Percentiles rank a stretch among this genome's conserved stretches.
phyloP scores from a whole-genome alignment of 345 rosid genomes.

The Orychophragmus violaceus region DNA sequence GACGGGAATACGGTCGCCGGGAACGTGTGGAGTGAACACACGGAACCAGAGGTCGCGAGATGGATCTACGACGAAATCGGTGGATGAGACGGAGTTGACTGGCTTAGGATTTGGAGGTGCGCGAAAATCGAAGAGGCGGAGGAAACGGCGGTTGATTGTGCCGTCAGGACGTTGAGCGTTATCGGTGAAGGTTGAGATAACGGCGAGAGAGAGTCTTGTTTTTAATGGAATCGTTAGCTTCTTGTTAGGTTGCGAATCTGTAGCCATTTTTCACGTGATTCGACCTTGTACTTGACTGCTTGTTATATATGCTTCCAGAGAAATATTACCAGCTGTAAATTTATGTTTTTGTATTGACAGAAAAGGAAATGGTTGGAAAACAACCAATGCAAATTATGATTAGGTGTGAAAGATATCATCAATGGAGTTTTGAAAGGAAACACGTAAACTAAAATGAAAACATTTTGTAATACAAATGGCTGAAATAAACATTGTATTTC shows the following conservation, averaged over 20 bases:
- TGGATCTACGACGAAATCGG: constrained; percentile 53
- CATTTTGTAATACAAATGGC: not conserved
- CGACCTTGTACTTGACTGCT: not conserved
- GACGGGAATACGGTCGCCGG: constrained; percentile 44
- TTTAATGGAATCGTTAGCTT: constrained; percentile 50
- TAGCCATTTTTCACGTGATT: constrained; percentile 18
- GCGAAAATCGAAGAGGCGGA: constrained; percentile 44
- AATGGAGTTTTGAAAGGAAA: not conserved
- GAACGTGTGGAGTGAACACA: constrained; percentile 37
- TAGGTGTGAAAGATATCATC: not conserved
- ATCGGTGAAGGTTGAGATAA: constrained; percentile 39
- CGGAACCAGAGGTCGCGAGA: constrained; percentile 79
- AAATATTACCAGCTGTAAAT: constrained; percentile 9
- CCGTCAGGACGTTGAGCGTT: constrained; percentile 45
- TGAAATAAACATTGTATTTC: not conserved
- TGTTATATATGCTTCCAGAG: not conserved
- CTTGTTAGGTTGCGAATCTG: constrained; percentile 1
- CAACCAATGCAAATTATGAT: not conserved
- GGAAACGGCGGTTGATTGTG: constrained; percentile 56
- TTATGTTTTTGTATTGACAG: not conserved
- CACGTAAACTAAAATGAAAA: not conserved
- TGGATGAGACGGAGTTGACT: constrained; percentile 38
- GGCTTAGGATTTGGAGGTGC: constrained; percentile 46
- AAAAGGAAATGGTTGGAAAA: not conserved
- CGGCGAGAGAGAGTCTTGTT: constrained; percentile 40